A percentile compares a stretch with the other conserved stretches of the same genome.
Evolutionary conservation across 164 flowering plant genomes (phyloP).

Genomic region (Stephania cephalantha): DNA sequence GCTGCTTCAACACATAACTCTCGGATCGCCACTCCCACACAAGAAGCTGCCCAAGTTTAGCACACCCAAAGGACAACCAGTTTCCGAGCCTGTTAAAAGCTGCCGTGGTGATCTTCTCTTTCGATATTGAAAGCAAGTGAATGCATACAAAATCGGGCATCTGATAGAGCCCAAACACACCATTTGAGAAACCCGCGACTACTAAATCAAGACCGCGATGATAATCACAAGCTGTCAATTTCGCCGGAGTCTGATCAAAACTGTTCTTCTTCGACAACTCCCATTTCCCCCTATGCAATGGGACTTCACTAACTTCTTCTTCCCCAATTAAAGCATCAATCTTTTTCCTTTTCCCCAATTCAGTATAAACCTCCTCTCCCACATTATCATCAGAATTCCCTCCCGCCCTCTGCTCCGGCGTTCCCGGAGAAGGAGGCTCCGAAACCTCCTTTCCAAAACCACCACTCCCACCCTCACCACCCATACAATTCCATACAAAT

Average conservation of each 20-base stretch:
- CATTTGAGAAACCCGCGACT: conserved; percentile 90
- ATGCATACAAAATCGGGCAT: conserved; percentile 94
- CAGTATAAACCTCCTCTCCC: conserved; percentile 13
- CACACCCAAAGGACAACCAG: conserved; percentile 95
- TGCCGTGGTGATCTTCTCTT: conserved; percentile 91
- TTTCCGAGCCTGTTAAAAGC: conserved; percentile 81
- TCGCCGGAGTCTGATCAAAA: conserved; percentile 60
- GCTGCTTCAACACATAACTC: conserved; percentile 90
- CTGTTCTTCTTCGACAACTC: conserved; percentile 59
- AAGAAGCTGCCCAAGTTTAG: conserved; percentile 89
- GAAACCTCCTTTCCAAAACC: conserved; percentile 22
- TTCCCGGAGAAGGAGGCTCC: conserved; percentile 72
- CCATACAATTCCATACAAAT: conserved; percentile 58
- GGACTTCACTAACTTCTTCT: conserved; percentile 21
- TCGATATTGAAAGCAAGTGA: conserved; percentile 83
- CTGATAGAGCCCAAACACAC: conserved; percentile 89
- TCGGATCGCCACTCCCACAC: conserved; percentile 99
- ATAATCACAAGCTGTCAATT: conserved; percentile 79
- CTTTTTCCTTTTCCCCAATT: conserved; percentile 40
- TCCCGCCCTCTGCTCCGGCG: conserved; percentile 43
- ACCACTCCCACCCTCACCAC: conserved; percentile 21
- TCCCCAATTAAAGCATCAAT: conserved; percentile 24
- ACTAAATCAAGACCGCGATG: conserved; percentile 75
- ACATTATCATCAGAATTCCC: conserved; percentile 12
- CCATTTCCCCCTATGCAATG: conserved; percentile 69